phyloP scores from a whole-genome alignment of 805 yeast genomes.

The Candida parachauliodes region DNA sequence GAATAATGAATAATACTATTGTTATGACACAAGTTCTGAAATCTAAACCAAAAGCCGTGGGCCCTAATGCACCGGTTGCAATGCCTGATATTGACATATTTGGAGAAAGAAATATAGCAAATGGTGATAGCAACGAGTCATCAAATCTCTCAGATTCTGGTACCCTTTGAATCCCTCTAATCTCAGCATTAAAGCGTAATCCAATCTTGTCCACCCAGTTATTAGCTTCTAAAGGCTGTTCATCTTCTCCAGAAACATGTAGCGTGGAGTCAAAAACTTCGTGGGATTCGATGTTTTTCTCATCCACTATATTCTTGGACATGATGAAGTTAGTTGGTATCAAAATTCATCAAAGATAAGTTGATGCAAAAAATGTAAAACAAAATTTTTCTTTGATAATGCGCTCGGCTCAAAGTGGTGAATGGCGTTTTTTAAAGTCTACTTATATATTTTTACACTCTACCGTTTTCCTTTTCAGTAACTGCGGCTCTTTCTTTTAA shows the following conservation, averaged over 20 bases:
- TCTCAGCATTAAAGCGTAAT: slow-evolving; percentile 22
- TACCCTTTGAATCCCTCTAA: slow-evolving; percentile 27
- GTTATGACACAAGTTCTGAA: slow-evolving; percentile 29
- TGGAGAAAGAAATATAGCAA: slow-evolving; percentile 27
- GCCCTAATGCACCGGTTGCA: slow-evolving; percentile 34
- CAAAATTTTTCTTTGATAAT: neutral
- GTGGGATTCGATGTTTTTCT: slow-evolving; percentile 1
- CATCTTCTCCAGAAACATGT: neutral
- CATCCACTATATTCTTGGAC: slow-evolving; percentile 1
- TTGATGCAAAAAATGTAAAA: neutral
- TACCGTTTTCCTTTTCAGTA: no score
- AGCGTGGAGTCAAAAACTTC: neutral
- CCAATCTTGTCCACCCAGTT: slow-evolving; percentile 23
- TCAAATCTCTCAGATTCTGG: slow-evolving; percentile 21
- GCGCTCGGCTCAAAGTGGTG: no score
- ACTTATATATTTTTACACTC: no score
- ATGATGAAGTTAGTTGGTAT: neutral
- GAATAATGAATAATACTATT: slow-evolving; percentile 29
- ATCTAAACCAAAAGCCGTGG: slow-evolving; percentile 28
- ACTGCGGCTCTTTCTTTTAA: neutral
- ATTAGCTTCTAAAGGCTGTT: slow-evolving; percentile 5
- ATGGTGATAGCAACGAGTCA: slow-evolving; percentile 16
- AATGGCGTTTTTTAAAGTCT: no score
- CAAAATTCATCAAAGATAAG: neutral
- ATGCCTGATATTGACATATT: slow-evolving; percentile 35